Evolutionary conservation across 331 rosid species (phyloP), one percentile per base, ranked within the genome.

Genomic region (Erythrophleum ivorense): DNA sequence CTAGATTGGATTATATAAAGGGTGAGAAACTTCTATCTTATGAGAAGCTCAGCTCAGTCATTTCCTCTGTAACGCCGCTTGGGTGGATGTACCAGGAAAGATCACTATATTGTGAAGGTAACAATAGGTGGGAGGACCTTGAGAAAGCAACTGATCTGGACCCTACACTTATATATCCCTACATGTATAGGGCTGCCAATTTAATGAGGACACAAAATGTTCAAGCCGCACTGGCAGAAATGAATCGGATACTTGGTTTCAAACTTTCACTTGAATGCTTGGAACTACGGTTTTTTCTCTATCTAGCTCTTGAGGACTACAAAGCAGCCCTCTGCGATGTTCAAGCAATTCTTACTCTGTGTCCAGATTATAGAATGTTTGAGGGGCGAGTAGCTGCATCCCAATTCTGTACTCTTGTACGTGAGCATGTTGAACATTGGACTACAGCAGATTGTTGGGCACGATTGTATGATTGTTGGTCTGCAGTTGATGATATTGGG

Each of bases 11-110:
- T 80, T 78, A 54, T 83, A 74, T 91, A 67, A 89, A 82, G 68
- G 98, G 97, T 40, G 91, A 91, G 78, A 92, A 88, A 76, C 84
- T 79, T 82, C 84, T 87, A 91, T 86, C 97, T 16, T 86, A 85
- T 81, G 94, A 92, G 83, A 89, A 83, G 84, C 84, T 94, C 79
- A 88, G 92, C 87, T 90, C 92, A 49, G 84, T 89, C 55, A 84
- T 94, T 83, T 78, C 92, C 31, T 80, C 92, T 75, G 88, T 76
- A 70, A 55, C 78, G 24, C 94, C 94, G 9, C 90, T 89, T 82
- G 98, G 98, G 76, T 92, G 98, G 97, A 90, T 94, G 97, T 88
- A 91, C 80, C 97, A 90, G 83, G 98, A 94, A 90, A 85, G 97
- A 81, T 89, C 98, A 71, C 87, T 94, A 67, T 90, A 94, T 85